A percentile compares a stretch with the other conserved stretches of the same genome.
Conservation (phyloP, 2,329 filamentous ascomycete genomes). For the Botrytis paeoniae region DNA sequence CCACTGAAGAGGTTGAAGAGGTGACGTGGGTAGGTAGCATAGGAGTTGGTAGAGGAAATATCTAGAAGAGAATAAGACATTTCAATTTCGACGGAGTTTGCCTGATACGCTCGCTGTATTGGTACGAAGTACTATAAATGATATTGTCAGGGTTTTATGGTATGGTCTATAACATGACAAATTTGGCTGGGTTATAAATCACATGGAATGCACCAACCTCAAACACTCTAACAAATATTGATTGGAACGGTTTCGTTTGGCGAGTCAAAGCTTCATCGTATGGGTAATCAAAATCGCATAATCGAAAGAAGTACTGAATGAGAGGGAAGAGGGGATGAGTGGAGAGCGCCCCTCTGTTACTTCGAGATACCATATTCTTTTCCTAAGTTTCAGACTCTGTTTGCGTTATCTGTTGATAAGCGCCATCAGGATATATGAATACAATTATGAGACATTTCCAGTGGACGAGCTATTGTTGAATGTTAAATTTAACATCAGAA, state of each 20-base stretch:
- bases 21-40: background rate
- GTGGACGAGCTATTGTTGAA: background rate
- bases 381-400: too few relatives aligned
- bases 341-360: background rate
- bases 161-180: background rate
- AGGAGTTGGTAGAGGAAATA: background rate
- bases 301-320: background rate
- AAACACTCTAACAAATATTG: background rate
- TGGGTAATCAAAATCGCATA: background rate
- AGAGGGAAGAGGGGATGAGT: background rate
- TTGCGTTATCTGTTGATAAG: background rate
- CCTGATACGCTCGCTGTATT: background rate
- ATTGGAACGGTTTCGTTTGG: background rate
- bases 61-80: background rate
- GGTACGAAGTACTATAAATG: rapidly evolving
- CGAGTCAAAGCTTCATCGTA: background rate
- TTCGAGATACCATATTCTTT: background rate
- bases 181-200: background rate
- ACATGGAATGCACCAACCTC: background rate
- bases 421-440: background rate
- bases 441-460: background rate
- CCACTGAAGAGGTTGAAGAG: slow-evolving; percentile 25
- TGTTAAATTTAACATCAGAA: background rate
- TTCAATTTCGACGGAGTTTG: background rate
- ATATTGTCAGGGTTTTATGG: background rate